A percentile compares a stretch with the other conserved stretches of the same genome.
These are phyloP conservation scores for Kazachstania africana DNA, from an alignment of 805 yeast genomes.

Conservation along the genomic window DNA sequence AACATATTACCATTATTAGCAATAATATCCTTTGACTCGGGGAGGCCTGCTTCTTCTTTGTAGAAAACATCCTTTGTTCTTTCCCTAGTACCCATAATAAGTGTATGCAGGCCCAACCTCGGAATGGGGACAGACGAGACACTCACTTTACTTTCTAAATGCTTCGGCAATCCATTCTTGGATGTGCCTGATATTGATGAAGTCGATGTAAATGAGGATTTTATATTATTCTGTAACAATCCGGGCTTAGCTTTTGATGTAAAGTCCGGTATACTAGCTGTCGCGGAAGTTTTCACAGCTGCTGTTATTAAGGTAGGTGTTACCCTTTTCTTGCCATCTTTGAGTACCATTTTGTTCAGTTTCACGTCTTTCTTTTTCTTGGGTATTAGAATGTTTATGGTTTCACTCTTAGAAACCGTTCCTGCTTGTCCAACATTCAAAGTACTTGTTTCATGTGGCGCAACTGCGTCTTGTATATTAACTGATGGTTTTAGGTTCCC, in stretches of 20 bases:
- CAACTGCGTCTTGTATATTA: neutral
- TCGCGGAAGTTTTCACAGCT: neutral
- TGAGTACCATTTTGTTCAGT: conserved; percentile 42
- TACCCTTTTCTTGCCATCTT: conserved; percentile 67
- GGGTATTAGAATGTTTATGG: conserved; percentile 18
- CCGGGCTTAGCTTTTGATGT: too few species aligned
- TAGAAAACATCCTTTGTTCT: conserved; percentile 7
- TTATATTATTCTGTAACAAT: too few species aligned
- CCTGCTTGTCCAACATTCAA: too few species aligned
- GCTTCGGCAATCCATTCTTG: conserved; percentile 3
- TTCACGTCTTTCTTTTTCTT: conserved; percentile 20
- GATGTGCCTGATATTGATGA: neutral
- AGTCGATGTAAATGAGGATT: neutral
- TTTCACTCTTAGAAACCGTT: conserved; percentile 2
- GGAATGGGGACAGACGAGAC: conserved; percentile 43
- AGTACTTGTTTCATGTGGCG: neutral
- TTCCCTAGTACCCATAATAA: conserved; percentile 47
- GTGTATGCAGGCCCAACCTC: conserved; percentile 48
- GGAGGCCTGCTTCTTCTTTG: neutral
- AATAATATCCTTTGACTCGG: conserved; percentile 10
- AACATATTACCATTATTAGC: conserved; percentile 40
- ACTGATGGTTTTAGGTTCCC: conserved; percentile 5
- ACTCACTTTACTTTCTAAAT: conserved; percentile 26
- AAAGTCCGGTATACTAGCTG: too few species aligned
- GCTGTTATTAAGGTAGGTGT: conserved; percentile 56